A percentile compares a stretch with the other conserved stretches of the same genome.
Conservation (phyloP, 1,284 basidiomycete genomes). For the Boletellus sp. region DNA sequence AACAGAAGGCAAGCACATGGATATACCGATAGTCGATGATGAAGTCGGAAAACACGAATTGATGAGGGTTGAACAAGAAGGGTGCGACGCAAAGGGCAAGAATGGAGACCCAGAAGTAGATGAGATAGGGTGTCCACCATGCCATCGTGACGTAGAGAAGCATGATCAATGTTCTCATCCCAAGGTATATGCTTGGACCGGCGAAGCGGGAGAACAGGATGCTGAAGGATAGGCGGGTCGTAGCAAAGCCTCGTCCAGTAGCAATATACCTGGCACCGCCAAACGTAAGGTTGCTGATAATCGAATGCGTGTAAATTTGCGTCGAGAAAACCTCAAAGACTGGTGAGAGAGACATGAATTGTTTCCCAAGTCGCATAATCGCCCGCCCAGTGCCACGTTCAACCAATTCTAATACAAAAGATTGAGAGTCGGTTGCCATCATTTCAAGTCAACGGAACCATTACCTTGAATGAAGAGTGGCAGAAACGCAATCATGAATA, state of each 20-base stretch:
- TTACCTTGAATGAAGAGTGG: conserved; percentile 90
- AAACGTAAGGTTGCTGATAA: conserved; percentile 90
- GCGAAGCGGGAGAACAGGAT: conserved; percentile 95
- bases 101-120: conserved; percentile 95
- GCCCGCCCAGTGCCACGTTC: conserved; percentile 90
- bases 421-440: conserved; percentile 10
- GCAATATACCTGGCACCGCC: conserved; percentile 96
- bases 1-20: neutral
- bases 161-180: conserved; percentile 87
- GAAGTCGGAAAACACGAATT: conserved; percentile 93
- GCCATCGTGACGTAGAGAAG: conserved; percentile 88
- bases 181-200: conserved; percentile 93
- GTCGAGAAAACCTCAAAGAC: conserved; percentile 96
- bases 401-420: conserved; percentile 67
- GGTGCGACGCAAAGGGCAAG: conserved; percentile 86
- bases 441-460: conserved; percentile 16
- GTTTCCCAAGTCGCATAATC: conserved; percentile 84
- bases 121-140: conserved; percentile 85
- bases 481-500: conserved; percentile 93
- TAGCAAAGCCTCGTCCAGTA: conserved; percentile 98
- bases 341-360: conserved; percentile 90
- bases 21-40: conserved; percentile 88
- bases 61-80: conserved; percentile 96
- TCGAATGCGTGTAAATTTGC: conserved; percentile 94
- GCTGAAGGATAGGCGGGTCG: conserved; percentile 88